Percentiles rank a stretch among this genome's conserved stretches.
phyloP scores from a whole-genome alignment of 1,284 basidiomycete genomes.

The Rhodotorula sp. region DNA sequence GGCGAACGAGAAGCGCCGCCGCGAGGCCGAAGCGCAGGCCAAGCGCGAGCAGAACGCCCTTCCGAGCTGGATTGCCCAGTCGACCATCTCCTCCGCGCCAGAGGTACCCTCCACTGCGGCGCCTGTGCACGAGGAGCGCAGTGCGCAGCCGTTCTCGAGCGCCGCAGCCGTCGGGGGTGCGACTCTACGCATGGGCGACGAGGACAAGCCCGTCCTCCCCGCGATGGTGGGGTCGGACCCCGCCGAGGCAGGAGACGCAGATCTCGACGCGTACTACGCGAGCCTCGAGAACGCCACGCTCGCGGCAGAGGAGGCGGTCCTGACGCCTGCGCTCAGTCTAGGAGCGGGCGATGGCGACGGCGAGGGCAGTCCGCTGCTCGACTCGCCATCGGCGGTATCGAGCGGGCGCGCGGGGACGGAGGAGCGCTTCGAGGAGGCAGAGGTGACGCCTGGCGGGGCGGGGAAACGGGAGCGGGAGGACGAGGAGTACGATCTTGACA shows the following conservation, averaged over 20 bases:
- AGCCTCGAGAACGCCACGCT: slow-evolving; percentile 27
- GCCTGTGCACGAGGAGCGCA: slow-evolving; percentile 47
- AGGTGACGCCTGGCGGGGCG: neutral
- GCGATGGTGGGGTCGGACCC: neutral
- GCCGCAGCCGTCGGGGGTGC: slow-evolving; percentile 12
- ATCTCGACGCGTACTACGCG: slow-evolving; percentile 46
- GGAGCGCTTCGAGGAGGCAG: neutral
- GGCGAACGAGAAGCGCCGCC: slow-evolving; percentile 58
- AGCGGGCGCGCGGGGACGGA: slow-evolving; percentile 8
- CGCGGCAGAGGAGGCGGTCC: neutral
- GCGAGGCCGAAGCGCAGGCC: slow-evolving; percentile 54
- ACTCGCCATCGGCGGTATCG: neutral
- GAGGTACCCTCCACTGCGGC: slow-evolving; percentile 13
- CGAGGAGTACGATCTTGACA: neutral
- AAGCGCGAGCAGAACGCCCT: slow-evolving; percentile 77
- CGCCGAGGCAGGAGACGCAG: slow-evolving; percentile 11
- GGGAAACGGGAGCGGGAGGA: slow-evolving; percentile 1
- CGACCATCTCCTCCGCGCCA: slow-evolving; percentile 79
- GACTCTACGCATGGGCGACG: slow-evolving; percentile 20
- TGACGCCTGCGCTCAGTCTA: neutral
- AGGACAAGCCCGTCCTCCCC: neutral
- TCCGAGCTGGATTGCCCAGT: slow-evolving; percentile 90
- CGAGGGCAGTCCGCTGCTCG: neutral
- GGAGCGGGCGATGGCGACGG: neutral
- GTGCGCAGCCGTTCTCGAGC: neutral